Percentiles rank a stretch among this genome's conserved stretches.
Conservation (phyloP, 352 stramenopile species). For the Globisporangium takayamanum region DNA sequence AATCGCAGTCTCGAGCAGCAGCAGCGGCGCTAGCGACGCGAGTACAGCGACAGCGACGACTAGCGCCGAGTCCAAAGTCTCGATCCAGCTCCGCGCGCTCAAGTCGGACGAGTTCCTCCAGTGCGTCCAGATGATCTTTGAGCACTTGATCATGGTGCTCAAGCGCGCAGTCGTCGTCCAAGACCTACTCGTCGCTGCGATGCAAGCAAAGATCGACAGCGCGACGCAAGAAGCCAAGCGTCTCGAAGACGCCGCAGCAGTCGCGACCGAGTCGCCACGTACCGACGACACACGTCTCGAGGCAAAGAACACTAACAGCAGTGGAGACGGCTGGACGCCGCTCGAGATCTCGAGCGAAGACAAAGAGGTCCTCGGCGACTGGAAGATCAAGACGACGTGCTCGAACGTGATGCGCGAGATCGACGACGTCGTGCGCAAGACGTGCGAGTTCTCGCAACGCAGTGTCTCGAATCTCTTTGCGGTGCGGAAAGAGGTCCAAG, state of each 20-base stretch:
- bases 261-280: neutral
- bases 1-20: conserved; percentile 60
- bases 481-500: conserved; percentile 84
- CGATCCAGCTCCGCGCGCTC: conserved; percentile 67
- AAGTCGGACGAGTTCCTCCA: conserved; percentile 82
- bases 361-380: conserved; percentile 53
- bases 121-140: conserved; percentile 88
- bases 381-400: conserved; percentile 71
- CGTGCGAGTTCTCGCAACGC: conserved; percentile 80
- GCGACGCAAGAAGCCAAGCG: conserved; percentile 31
- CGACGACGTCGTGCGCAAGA: conserved; percentile 81
- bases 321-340: conserved; percentile 28
- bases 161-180: conserved; percentile 77
- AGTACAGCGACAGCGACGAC: conserved; percentile 9
- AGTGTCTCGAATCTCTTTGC: conserved; percentile 85
- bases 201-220: conserved; percentile 66
- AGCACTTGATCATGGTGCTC: conserved; percentile 78
- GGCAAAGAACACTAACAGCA: conserved; percentile 8
- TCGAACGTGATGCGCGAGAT: conserved; percentile 76
- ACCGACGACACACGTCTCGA: conserved; percentile 1
- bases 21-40: conserved; percentile 18
- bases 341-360: conserved; percentile 36
- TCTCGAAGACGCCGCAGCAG: conserved; percentile 9
- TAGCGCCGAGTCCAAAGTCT: conserved; percentile 72
- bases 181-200: conserved; percentile 55